Evolutionary conservation across 75 land plant species (phyloP).

Genomic region (Selaginella tamariscina): DNA sequence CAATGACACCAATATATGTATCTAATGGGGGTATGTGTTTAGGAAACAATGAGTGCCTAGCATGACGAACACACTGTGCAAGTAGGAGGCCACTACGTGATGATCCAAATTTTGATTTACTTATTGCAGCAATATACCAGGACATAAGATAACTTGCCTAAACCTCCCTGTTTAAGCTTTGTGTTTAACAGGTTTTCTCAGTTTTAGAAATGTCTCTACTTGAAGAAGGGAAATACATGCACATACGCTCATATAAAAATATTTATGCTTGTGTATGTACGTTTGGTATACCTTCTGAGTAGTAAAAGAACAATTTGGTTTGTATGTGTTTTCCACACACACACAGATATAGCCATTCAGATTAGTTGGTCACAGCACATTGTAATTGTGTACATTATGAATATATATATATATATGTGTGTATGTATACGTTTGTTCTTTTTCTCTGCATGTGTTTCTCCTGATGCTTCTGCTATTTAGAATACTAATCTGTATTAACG

Average conservation of each 20-base stretch:
- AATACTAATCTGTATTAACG: no score
- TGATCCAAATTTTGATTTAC: constrained; percentile 91
- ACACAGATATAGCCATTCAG: neutral
- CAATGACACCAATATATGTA: no score
- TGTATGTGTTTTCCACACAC: neutral
- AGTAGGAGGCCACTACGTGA: constrained; percentile 95
- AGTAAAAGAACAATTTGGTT: neutral
- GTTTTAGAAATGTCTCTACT: constrained; percentile 72
- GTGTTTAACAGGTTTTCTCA: constrained; percentile 13
- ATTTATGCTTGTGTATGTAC: neutral
- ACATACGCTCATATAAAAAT: neutral
- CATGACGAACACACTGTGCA: constrained; percentile 98
- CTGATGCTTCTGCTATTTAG: no score
- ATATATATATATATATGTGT: no score
- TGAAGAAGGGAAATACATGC: constrained; percentile 68
- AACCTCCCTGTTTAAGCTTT: constrained; percentile 1
- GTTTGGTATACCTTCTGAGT: neutral
- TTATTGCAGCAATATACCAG: constrained; percentile 77
- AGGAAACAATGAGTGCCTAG: constrained; percentile 97
- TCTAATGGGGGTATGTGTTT: no score
- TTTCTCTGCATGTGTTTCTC: no score
- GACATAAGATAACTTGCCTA: constrained; percentile 66
- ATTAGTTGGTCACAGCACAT: neutral
- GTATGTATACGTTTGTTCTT: no score
- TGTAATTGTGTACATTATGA: no score